These are phyloP conservation scores for Alectoria sarmentosa DNA, from an alignment of 495 filamentous ascomycete species.

Conservation along the genomic window DNA sequence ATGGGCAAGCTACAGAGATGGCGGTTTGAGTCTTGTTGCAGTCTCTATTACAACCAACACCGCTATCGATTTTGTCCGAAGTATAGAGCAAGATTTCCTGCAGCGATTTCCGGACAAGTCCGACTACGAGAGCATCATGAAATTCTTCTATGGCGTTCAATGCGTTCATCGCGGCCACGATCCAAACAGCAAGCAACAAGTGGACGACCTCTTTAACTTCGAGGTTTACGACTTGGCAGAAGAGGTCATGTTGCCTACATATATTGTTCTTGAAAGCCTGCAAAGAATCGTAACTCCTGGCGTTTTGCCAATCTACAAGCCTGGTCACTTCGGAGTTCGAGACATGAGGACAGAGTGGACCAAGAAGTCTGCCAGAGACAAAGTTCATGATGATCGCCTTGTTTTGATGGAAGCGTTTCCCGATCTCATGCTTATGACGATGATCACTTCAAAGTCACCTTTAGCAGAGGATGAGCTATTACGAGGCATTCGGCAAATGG, in stretches of 20 bases:
- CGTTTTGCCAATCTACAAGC: slow-evolving; percentile 27
- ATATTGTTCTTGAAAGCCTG: slow-evolving; percentile 25
- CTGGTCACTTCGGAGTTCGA: slow-evolving; percentile 30
- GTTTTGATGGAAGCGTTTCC: slow-evolving; percentile 31
- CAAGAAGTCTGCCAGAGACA: slow-evolving; percentile 26
- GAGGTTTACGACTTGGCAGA: slow-evolving; percentile 31
- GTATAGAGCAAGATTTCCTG: slow-evolving; percentile 32
- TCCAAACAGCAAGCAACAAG: slow-evolving; percentile 9
- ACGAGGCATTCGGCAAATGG: slow-evolving; percentile 30
- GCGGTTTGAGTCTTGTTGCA: slow-evolving; percentile 30
- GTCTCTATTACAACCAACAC: slow-evolving; percentile 37
- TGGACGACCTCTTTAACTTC: slow-evolving; percentile 27
- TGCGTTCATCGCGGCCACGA: slow-evolving; percentile 27
- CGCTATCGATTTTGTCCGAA: slow-evolving; percentile 34
- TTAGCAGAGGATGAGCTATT: slow-evolving; percentile 35
- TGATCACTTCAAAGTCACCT: slow-evolving; percentile 5
- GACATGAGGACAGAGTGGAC: slow-evolving; percentile 29
- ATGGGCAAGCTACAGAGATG: slow-evolving; percentile 27
- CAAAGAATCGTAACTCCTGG: slow-evolving; percentile 17
- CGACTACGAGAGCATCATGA: slow-evolving; percentile 25
- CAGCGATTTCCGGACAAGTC: slow-evolving; percentile 28
- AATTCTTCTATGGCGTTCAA: slow-evolving; percentile 22
- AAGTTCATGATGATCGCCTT: slow-evolving; percentile 30
- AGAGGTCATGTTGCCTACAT: slow-evolving; percentile 24
- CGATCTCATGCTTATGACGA: slow-evolving; percentile 26